Percentiles rank a stretch among this genome's conserved stretches.
These are phyloP conservation scores for Pseudopyricularia javanii DNA, from an alignment of 2,329 filamentous ascomycete genomes.

Conservation along the genomic window DNA sequence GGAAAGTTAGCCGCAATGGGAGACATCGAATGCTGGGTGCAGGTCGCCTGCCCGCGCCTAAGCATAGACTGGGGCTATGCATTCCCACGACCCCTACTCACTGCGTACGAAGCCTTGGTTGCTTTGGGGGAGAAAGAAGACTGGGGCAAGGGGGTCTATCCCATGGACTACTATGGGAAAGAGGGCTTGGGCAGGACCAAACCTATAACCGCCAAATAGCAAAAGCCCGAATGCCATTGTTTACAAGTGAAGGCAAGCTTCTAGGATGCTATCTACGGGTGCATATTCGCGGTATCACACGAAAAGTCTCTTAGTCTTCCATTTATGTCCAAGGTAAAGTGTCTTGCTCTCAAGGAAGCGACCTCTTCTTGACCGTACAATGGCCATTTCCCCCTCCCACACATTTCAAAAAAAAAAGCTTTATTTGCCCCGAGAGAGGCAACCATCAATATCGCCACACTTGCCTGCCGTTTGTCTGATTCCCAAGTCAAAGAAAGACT, in stretches of 20 bases:
- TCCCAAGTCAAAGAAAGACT: no score
- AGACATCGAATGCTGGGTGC: constrained; percentile 96
- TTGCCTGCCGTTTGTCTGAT: no score
- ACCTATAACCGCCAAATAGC: constrained; percentile 15
- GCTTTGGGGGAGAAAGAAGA: constrained; percentile 70
- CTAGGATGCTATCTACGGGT: no score
- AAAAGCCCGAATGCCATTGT: background rate
- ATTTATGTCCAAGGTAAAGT: no score
- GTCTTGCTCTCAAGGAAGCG: no score
- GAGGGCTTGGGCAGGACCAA: constrained; percentile 79
- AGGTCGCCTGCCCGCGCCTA: constrained; percentile 89
- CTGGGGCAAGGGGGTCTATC: constrained; percentile 70
- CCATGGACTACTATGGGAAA: constrained; percentile 96
- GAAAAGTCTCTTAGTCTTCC: no score
- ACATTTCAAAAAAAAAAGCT: no score
- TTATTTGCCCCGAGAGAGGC: no score
- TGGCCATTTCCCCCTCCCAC: no score
- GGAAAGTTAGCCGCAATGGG: constrained; percentile 87
- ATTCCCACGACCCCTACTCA: constrained; percentile 76
- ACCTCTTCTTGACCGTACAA: no score
- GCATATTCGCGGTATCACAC: no score
- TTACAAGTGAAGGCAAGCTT: background rate
- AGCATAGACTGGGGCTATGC: constrained; percentile 99
- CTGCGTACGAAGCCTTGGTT: constrained; percentile 89
- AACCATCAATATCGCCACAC: no score